These are phyloP conservation scores for Epichloe typhina DNA, from an alignment of 2,329 filamentous ascomycete species.

Conservation along the genomic window DNA sequence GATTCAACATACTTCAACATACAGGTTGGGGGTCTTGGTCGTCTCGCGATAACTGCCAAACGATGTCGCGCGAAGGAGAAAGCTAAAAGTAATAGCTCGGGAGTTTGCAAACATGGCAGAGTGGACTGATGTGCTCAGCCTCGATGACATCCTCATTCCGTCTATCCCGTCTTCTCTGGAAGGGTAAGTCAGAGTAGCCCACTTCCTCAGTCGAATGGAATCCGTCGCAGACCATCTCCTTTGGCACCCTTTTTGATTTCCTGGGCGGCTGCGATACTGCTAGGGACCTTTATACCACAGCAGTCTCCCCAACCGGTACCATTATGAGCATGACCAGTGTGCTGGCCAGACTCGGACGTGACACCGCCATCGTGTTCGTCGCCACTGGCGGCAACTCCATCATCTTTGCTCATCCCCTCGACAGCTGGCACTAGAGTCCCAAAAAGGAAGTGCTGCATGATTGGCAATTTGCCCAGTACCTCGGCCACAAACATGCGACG, in stretches of 20 bases:
- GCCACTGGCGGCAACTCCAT: constrained; percentile 31
- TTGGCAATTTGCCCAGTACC: constrained; percentile 82
- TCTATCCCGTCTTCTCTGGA: neutral
- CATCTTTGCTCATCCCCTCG: constrained; percentile 65
- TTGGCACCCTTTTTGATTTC: constrained; percentile 68
- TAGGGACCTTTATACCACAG: constrained; percentile 95
- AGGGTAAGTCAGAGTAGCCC: no score
- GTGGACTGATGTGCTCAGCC: neutral
- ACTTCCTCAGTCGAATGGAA: constrained; percentile 60
- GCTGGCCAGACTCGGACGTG: constrained; percentile 32
- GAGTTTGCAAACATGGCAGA: neutral
- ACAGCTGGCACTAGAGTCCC: constrained; percentile 70
- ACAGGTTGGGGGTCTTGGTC: neutral
- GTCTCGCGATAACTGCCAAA: no score
- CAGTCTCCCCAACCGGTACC: constrained; percentile 81
- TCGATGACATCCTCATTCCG: neutral
- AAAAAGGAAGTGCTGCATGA: constrained; percentile 99
- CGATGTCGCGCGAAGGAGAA: no score
- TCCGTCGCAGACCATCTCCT: constrained; percentile 49
- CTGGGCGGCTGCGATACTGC: constrained; percentile 78
- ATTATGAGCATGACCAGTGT: constrained; percentile 49
- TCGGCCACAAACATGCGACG: constrained; percentile 91
- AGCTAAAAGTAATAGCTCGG: no score
- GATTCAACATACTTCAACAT: no score
- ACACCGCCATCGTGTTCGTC: constrained; percentile 37